phyloP scores from a whole-genome alignment of 371 early-diverging fungal genomes.

The Umbelopsis sp. region DNA sequence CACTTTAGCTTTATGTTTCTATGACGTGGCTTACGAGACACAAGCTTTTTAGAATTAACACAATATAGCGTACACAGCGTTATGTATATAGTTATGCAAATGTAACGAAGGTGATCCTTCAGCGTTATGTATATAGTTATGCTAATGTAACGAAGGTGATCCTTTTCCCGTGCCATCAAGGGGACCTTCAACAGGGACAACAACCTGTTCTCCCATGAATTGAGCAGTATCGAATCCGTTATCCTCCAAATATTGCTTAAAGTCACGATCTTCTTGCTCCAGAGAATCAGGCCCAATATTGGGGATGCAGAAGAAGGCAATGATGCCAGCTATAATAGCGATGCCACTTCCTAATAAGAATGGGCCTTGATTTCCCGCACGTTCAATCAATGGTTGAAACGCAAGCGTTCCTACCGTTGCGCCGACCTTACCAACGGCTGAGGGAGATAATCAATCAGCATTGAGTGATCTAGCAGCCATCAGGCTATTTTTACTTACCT shows the following conservation, averaged over 20 bases:
- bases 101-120: not conserved
- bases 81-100: too few relatives aligned
- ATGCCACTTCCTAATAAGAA: constrained; percentile 47
- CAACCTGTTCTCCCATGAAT: constrained; percentile 31
- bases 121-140: too few relatives aligned
- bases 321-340: constrained; percentile 33
- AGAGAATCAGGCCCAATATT: constrained; percentile 47
- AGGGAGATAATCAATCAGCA: too few relatives aligned
- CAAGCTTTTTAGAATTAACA: too few relatives aligned
- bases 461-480: not conserved
- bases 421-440: constrained; percentile 56
- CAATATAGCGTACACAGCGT: too few relatives aligned
- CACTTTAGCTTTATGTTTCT: too few relatives aligned
- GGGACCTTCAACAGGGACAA: not conserved
- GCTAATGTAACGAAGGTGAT: not conserved
- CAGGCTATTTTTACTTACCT: not conserved
- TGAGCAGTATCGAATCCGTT: constrained; percentile 56
- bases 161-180: not conserved
- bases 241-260: constrained; percentile 49
- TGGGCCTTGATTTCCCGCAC: constrained; percentile 41
- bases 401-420: constrained; percentile 53
- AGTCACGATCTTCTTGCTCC: constrained; percentile 57
- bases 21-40: too few relatives aligned
- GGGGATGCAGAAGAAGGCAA: constrained; percentile 40
- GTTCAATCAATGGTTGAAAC: constrained; percentile 43